These are phyloP conservation scores for Geranium incanum DNA, from an alignment of 441 rosid species.

Conservation along the genomic window DNA sequence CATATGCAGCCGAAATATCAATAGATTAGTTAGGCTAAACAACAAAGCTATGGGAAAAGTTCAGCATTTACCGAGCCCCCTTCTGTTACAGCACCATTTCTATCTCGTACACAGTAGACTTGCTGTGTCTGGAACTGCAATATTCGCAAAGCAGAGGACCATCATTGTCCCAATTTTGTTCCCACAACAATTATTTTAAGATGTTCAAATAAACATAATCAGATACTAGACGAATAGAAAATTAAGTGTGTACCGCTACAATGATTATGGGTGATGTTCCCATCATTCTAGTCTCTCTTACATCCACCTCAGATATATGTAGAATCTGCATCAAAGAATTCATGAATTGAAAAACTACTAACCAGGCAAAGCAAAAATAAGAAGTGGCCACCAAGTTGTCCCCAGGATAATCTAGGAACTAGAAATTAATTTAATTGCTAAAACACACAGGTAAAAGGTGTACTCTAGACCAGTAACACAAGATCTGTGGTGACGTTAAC, in stretches of 20 bases:
- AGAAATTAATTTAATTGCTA: not conserved
- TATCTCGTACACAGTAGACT: conserved; percentile 65
- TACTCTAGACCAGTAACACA: no score
- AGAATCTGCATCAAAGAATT: conserved; percentile 48
- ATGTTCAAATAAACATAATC: conserved; percentile 1
- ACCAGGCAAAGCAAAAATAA: not conserved
- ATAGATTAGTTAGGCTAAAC: not conserved
- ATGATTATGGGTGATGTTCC: conserved; percentile 69
- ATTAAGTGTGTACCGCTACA: conserved; percentile 42
- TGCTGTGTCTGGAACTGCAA: conserved; percentile 84
- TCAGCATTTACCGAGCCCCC: conserved; percentile 56
- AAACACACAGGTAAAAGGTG: not conserved
- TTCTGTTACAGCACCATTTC: conserved; percentile 59
- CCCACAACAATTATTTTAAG: not conserved
- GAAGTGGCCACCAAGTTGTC: not conserved
- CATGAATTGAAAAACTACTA: conserved; percentile 4
- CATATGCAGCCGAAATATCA: not conserved
- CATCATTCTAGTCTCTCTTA: conserved; percentile 87
- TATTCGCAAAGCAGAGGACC: not conserved
- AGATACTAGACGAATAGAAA: not conserved
- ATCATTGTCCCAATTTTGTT: conserved; percentile 6
- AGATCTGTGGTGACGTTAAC: not conserved
- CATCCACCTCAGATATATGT: conserved; percentile 74
- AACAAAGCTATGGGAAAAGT: not conserved
- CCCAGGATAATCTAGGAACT: not conserved